Evolutionary conservation across 495 filamentous ascomycete species (phyloP).

Genomic region (Choiromyces venosus): DNA sequence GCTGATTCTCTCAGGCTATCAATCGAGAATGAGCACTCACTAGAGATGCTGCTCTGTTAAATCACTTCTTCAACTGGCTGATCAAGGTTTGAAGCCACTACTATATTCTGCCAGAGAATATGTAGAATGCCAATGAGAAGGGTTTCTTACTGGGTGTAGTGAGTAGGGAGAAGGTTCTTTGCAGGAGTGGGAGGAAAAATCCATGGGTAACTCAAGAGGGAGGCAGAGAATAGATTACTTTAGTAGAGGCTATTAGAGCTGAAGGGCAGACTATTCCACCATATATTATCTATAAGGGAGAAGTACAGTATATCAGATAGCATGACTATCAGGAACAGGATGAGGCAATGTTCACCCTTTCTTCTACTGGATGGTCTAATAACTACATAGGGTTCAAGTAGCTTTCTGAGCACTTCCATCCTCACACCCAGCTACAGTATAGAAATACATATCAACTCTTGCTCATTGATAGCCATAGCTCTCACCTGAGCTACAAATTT

Average conservation of each 20-base stretch:
- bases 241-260: conserved; percentile 12
- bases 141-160: conserved; percentile 5
- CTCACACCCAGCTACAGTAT: background rate
- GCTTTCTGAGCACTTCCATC: conserved; percentile 18
- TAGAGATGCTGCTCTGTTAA: no score
- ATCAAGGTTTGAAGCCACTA: background rate
- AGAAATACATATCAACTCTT: conserved; percentile 1
- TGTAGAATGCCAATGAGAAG: conserved; percentile 13
- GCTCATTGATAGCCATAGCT: no score
- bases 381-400: conserved; percentile 2
- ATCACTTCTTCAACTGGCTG: no score
- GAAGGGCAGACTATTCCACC: conserved; percentile 10
- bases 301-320: conserved; percentile 7
- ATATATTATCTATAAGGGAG: conserved; percentile 12
- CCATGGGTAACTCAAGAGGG: conserved; percentile 11
- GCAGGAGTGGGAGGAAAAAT: background rate
- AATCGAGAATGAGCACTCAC: no score
- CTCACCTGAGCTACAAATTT: no score
- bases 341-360: conserved; percentile 5
- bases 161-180: conserved; percentile 6
- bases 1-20: no score
- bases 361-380: conserved; percentile 8
- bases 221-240: conserved; percentile 12
- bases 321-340: conserved; percentile 7
- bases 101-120: conserved; percentile 2